These are phyloP conservation scores for Turnera subulata DNA, from an alignment of 345 rosid species.

Conservation along the genomic window DNA sequence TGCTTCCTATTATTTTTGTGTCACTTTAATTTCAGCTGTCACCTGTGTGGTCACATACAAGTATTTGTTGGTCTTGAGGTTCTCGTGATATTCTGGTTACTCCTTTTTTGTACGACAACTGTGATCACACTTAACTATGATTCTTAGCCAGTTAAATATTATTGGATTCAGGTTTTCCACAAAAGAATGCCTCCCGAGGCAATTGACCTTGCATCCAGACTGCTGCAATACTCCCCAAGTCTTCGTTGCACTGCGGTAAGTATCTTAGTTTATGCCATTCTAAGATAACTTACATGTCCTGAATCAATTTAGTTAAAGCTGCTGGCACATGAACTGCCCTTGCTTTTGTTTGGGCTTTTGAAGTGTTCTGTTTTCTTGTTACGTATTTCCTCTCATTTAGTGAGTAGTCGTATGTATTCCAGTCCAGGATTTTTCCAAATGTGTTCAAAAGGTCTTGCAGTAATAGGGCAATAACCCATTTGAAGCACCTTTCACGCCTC, in stretches of 20 bases:
- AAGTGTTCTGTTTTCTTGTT: not conserved
- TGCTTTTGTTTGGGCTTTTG: not conserved
- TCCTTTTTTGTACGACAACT: not conserved
- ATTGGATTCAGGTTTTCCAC: slow-evolving; percentile 25
- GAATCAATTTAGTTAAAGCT: not conserved
- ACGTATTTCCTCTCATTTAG: too few relatives aligned
- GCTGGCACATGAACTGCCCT: too few relatives aligned
- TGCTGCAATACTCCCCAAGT: slow-evolving; percentile 33
- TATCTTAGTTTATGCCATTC: not conserved
- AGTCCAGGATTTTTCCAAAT: too few relatives aligned
- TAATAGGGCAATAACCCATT: too few relatives aligned
- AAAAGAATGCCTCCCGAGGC: slow-evolving; percentile 38
- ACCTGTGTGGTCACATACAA: too few relatives aligned
- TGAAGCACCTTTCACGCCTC: too few relatives aligned
- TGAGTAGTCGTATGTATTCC: too few relatives aligned
- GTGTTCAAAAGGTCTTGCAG: too few relatives aligned
- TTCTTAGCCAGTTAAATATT: not conserved
- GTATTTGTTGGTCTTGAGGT: not conserved
- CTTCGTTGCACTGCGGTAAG: slow-evolving; percentile 34
- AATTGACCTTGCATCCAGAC: slow-evolving; percentile 31
- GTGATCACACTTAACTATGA: too few relatives aligned
- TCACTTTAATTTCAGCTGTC: not conserved
- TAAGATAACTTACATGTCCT: too few relatives aligned
- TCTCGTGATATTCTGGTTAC: not conserved
- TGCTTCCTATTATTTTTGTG: not conserved